Evolutionary conservation across 306 rosid species (phyloP).

Genomic region (Fragaria nilgerrensis): DNA sequence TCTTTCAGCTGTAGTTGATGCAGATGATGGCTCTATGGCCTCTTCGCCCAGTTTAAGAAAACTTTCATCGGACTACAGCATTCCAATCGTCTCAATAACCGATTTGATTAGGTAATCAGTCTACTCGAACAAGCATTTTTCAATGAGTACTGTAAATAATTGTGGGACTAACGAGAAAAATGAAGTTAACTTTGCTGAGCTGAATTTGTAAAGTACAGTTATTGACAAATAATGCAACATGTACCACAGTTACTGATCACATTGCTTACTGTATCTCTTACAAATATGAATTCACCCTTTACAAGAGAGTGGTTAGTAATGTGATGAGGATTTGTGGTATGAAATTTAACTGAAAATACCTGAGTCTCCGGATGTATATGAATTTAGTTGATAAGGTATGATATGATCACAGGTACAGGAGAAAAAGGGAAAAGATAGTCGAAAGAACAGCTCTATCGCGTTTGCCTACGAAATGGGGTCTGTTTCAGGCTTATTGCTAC

Average conservation of each 20-base stretch:
- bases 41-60: constrained; percentile 52
- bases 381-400: background rate
- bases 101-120: constrained; percentile 70
- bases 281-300: background rate
- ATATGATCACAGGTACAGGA: constrained; percentile 55
- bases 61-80: constrained; percentile 44
- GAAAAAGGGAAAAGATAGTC: constrained; percentile 78
- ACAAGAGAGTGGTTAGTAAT: background rate
- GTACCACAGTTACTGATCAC: background rate
- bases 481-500: constrained; percentile 72
- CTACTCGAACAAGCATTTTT: background rate
- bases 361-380: background rate
- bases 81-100: constrained; percentile 78
- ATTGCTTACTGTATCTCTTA: background rate
- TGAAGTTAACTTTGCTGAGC: background rate
- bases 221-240: background rate
- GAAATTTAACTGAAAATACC: background rate
- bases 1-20: constrained; percentile 65
- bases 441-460: constrained; percentile 65
- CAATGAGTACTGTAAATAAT: background rate
- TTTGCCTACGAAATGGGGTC: constrained; percentile 83
- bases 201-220: background rate
- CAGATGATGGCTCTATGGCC: constrained; percentile 63
- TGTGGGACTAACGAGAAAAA: background rate
- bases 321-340: background rate